Base-by-base conservation (phyloP, 305 asterid genomes). In the Rubia tinctorum region DNA sequence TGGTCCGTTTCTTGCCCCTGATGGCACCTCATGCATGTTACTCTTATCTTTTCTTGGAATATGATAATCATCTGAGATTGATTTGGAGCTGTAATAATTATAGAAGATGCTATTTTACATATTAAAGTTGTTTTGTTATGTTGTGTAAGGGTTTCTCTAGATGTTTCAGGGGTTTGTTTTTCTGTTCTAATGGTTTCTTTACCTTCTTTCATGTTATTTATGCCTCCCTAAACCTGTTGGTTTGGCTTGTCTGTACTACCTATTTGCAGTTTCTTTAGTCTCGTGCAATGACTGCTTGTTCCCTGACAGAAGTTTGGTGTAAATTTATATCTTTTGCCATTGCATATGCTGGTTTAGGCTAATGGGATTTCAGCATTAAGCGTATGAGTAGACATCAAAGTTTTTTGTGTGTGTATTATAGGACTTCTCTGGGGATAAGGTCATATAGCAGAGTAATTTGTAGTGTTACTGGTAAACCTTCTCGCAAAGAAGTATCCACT, bases 1-100 rank as follows among this genome's bases (percentile, higher is more conserved):
- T 84, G 87, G 87, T 84, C 8, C 27, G 37, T 65, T 63, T 40
- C 68, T 37, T 34, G 1, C 34, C n/a, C 27, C 17, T 25, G 0
- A 30, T 30, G 34, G 34, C 34, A 30, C 34, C 34, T 30, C 34
- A 30, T 30, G 34, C 34, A 30, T 3, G 34, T 30, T 30, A 30
- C 34, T 3, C 34, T 30, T 30, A 30, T 30, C 49, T 47, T 47
- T 47, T 47, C 15, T 47, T 47, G 55, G 14, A 30, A 30, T 30
- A 30, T 1, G 34, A 30, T 30, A 30, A 30, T 30, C 3, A 1
- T 17, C 60, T 59, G 64, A 43, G 55, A 34, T 44, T 27, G 9
- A n/a, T 27, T 25, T 8, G 7, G 23, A 49, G 45, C 73, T 27
- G 30, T n/a, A 15, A n/a, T 61, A 11, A 69, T 30, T 18, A 30